A percentile compares a stretch with the other conserved stretches of the same genome.
Evolutionary conservation across 2,329 filamentous ascomycete species (phyloP).

Genomic region (Aureobasidium sp.): DNA sequence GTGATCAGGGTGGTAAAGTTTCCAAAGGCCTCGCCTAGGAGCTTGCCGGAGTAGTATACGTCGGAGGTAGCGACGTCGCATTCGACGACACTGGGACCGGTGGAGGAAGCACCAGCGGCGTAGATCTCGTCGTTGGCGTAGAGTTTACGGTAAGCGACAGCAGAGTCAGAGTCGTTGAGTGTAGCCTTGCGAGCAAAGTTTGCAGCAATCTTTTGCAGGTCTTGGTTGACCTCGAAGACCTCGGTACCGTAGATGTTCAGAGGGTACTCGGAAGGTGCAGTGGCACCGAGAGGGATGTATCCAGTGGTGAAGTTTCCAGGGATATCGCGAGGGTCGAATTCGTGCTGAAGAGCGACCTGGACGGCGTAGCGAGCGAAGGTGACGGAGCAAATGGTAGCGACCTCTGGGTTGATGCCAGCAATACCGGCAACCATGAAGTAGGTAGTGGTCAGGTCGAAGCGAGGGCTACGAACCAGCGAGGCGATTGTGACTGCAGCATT

Average conservation of each 20-base stretch:
- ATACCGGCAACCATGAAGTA: slow-evolving; percentile 69
- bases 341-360: slow-evolving; percentile 67
- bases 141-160: slow-evolving; percentile 29
- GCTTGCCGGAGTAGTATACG: slow-evolving; percentile 58
- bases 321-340: slow-evolving; percentile 62
- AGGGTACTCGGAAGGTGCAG: slow-evolving; percentile 38
- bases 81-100: slow-evolving; percentile 47
- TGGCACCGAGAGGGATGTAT: slow-evolving; percentile 57
- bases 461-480: slow-evolving; percentile 50
- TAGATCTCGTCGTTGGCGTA: slow-evolving; percentile 27
- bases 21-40: slow-evolving; percentile 55
- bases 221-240: slow-evolving; percentile 33
- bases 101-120: slow-evolving; percentile 34
- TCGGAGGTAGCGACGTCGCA: slow-evolving; percentile 64
- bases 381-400: slow-evolving; percentile 56
- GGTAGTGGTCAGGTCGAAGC: slow-evolving; percentile 55
- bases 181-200: slow-evolving; percentile 26
- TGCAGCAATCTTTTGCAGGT: slow-evolving; percentile 27
- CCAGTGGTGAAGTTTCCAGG: slow-evolving; percentile 56
- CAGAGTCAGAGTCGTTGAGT: slow-evolving; percentile 29
- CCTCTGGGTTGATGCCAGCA: slow-evolving; percentile 62
- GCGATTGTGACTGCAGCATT: slow-evolving; percentile 57
- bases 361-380: slow-evolving; percentile 61
- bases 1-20: slow-evolving; percentile 56
- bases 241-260: slow-evolving; percentile 32